Evolutionary conservation across 208 protist species (phyloP).

Genomic region (Trypanosoma avium): DNA sequence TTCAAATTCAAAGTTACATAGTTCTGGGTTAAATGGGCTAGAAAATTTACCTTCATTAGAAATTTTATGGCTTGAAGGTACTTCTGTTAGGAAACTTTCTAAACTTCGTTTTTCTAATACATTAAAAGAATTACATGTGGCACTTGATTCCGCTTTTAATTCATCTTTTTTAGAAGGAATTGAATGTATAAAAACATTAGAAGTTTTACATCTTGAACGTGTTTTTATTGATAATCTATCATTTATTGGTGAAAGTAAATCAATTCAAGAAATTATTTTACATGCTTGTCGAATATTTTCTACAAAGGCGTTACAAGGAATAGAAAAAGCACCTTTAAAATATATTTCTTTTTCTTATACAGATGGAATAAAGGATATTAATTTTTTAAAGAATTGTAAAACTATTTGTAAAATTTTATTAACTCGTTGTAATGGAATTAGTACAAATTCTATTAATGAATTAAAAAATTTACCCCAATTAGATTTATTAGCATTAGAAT

Average conservation of each 20-base stretch:
- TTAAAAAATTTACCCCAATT: slow-evolving; percentile 43
- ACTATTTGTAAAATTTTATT: slow-evolving; percentile 46
- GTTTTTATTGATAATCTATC: slow-evolving; percentile 37
- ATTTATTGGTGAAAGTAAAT: slow-evolving; percentile 40
- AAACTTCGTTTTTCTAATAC: slow-evolving; percentile 1
- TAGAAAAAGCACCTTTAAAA: slow-evolving; percentile 48
- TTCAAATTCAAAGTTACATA: slow-evolving; percentile 3
- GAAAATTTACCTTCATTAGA: slow-evolving; percentile 32
- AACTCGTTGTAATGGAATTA: slow-evolving; percentile 59
- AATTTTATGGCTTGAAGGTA: slow-evolving; percentile 57
- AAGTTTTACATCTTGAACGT: slow-evolving; percentile 59
- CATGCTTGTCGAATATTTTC: slow-evolving; percentile 50
- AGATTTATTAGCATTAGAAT: slow-evolving; percentile 48
- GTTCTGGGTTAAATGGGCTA: background rate
- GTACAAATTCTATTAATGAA: slow-evolving; percentile 34
- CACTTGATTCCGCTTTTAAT: slow-evolving; percentile 38
- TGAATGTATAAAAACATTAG: slow-evolving; percentile 39
- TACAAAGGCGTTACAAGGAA: slow-evolving; percentile 27
- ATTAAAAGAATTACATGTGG: slow-evolving; percentile 56
- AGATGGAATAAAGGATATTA: slow-evolving; percentile 33
- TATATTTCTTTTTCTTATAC: slow-evolving; percentile 56
- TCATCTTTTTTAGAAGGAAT: slow-evolving; percentile 38
- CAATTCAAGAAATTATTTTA: slow-evolving; percentile 45
- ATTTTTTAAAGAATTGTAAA: slow-evolving; percentile 37
- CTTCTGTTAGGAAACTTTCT: slow-evolving; percentile 30